These are phyloP conservation scores for Ceratocystis variospora DNA, from an alignment of 2,329 filamentous ascomycete species.

Conservation along the genomic window DNA sequence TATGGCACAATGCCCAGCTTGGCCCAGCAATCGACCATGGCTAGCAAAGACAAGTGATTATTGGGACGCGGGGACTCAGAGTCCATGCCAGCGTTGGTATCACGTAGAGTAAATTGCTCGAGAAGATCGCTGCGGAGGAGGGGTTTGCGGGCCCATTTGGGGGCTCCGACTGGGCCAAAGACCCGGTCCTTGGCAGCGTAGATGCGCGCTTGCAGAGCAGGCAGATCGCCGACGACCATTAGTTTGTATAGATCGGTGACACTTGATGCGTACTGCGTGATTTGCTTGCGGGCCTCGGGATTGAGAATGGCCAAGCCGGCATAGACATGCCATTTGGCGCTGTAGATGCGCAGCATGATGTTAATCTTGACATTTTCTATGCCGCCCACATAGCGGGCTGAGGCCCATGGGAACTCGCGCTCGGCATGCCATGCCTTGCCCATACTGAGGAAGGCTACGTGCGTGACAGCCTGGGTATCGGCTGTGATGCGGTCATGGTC, in stretches of 20 bases:
- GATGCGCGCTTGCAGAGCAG: constrained; percentile 61
- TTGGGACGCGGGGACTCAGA: constrained; percentile 53
- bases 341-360: constrained; percentile 90
- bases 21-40: constrained; percentile 98
- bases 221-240: constrained; percentile 74
- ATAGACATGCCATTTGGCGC: constrained; percentile 99
- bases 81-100: constrained; percentile 33
- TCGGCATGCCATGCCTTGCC: constrained; percentile 95
- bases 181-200: constrained; percentile 53
- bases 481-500: constrained; percentile 95
- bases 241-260: constrained; percentile 94
- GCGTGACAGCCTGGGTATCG: constrained; percentile 94
- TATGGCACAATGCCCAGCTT: constrained; percentile 87
- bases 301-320: constrained; percentile 94
- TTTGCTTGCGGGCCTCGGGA: constrained; percentile 80
- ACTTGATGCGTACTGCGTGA: constrained; percentile 80
- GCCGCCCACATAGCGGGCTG: constrained; percentile 85
- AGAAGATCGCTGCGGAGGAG: constrained; percentile 72
- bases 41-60: constrained; percentile 83
- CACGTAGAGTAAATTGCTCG: constrained; percentile 72
- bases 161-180: constrained; percentile 55
- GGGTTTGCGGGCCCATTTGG: constrained; percentile 46
- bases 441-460: constrained; percentile 95
- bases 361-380: constrained; percentile 99
- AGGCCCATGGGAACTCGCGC: constrained; percentile 92